A percentile compares a stretch with the other conserved stretches of the same genome.
phyloP scores from a whole-genome alignment of 352 stramenopile species.

The Pythium periplocum region DNA sequence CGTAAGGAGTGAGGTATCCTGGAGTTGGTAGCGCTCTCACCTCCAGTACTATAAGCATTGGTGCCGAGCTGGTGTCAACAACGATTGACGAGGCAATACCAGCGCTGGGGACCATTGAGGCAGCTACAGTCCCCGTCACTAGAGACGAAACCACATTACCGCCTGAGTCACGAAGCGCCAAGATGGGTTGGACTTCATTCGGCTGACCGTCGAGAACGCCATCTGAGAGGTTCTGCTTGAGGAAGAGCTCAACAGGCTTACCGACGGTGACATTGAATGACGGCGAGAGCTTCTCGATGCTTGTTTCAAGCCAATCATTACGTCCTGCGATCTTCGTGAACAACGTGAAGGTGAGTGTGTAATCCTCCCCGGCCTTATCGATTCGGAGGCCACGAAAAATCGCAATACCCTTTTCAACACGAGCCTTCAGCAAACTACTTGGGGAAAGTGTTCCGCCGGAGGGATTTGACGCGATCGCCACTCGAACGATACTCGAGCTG shows the following conservation, averaged over 20 bases:
- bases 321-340: conserved; percentile 41
- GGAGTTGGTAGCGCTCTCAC: conserved; percentile 36
- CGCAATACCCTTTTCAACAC: conserved; percentile 45
- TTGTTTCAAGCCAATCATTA: conserved; percentile 36
- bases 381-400: conserved; percentile 74
- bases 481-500: conserved; percentile 54
- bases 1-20: conserved; percentile 46
- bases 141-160: conserved; percentile 58
- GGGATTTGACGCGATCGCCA: conserved; percentile 68
- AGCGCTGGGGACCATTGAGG: conserved; percentile 56
- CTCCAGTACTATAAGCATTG: conserved; percentile 35
- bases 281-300: conserved; percentile 48
- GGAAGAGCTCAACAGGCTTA: conserved; percentile 32
- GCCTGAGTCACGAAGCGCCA: conserved; percentile 59
- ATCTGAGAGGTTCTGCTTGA: conserved; percentile 52
- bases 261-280: conserved; percentile 59
- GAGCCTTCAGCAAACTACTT: conserved; percentile 26
- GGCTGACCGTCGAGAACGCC: conserved; percentile 74
- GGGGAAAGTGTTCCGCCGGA: conserved; percentile 49
- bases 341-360: conserved; percentile 61
- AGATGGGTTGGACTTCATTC: conserved; percentile 57
- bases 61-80: conserved; percentile 49
- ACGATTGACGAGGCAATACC: conserved; percentile 53
- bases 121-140: conserved; percentile 37
- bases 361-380: conserved; percentile 67